phyloP scores from a whole-genome alignment of 805 yeast genomes.

The Dipodascopsis uninucleata region DNA sequence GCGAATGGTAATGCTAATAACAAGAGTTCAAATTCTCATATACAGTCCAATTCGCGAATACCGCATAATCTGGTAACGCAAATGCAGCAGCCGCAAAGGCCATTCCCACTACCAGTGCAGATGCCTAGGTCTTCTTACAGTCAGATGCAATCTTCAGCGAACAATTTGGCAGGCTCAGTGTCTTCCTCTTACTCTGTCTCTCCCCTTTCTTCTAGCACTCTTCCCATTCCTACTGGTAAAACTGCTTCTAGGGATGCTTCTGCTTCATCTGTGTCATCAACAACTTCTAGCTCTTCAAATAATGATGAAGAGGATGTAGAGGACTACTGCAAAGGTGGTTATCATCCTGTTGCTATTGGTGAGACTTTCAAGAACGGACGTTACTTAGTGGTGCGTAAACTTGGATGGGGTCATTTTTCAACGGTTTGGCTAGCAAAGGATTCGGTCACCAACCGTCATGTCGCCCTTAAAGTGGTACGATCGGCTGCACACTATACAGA shows the following conservation, averaged over 20 bases:
- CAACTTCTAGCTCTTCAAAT: neutral
- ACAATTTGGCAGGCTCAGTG: slow-evolving; percentile 3
- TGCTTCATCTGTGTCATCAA: neutral
- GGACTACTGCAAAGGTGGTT: slow-evolving; percentile 91
- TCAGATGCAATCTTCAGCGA: neutral
- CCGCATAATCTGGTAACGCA: slow-evolving; percentile 1
- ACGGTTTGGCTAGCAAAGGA: slow-evolving; percentile 89
- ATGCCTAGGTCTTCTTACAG: slow-evolving; percentile 1
- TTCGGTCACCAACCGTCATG: slow-evolving; percentile 53
- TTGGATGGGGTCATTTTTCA: slow-evolving; percentile 99
- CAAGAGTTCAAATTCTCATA: too few species aligned
- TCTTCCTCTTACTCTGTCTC: slow-evolving; percentile 9
- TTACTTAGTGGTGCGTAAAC: slow-evolving; percentile 76
- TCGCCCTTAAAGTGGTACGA: slow-evolving; percentile 90
- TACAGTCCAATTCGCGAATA: too few species aligned
- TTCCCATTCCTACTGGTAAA: neutral
- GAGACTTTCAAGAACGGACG: slow-evolving; percentile 73
- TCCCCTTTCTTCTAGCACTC: slow-evolving; percentile 10
- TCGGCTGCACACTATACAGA: slow-evolving; percentile 88
- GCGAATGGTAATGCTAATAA: too few species aligned
- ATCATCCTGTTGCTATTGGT: slow-evolving; percentile 89
- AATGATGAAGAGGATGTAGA: slow-evolving; percentile 75
- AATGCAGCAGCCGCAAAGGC: slow-evolving; percentile 8
- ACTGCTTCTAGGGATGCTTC: neutral
- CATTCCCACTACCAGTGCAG: slow-evolving; percentile 9